Base-by-base conservation (phyloP, 306 rosid genomes). In the Cicer bijugum region DNA sequence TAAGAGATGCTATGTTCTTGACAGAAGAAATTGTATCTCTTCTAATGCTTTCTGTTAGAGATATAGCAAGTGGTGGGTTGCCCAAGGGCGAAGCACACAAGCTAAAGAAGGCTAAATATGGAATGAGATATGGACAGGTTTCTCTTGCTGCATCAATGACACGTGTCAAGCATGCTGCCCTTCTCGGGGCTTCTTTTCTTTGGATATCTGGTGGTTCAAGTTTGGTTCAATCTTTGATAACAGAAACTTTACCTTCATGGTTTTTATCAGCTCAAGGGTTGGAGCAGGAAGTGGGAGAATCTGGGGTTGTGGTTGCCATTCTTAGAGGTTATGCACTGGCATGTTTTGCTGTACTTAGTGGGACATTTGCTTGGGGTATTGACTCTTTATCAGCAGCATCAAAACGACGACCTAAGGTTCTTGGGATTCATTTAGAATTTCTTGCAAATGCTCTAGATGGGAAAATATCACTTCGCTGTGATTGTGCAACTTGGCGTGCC, bases 261-360 rank as follows among this genome's bases (percentile, higher is more conserved):
- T 88, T 91, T 82, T 86, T 90, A 81, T 91, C 99, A 5, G 80
- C 80, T 57, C 96, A 86, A 56, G 78, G 88, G 64, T 79, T 84
- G 6, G 89, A 88, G 53, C 80, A 83, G 48, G 91, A 84, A 78
- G 84, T 73, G 61, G 83, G 77, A 72, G 88, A 84, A 59, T 81
- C 88, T 71, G 94, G 83, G 78, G 95, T 86, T 50, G 81, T 85
- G 82, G 86, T 84, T 74, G 91, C 89, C 67, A 90, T 89, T 92
- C 96, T 94, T 10, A 85, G 86, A 35, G 99, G 99, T 2, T 88
- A 90, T 81, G 96, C 97, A 16, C 89, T 91, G n/a, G 97, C 99
- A 33, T 86, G 89, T 84, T 90, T 94, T 69, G 86, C 87, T 3
- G 86, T 91, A 58, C 86, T 90, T 20, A 86, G 97, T 72, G 96